Evolutionary conservation across 2,329 filamentous ascomycete genomes (phyloP).

Genomic region (Penicillium sp.): DNA sequence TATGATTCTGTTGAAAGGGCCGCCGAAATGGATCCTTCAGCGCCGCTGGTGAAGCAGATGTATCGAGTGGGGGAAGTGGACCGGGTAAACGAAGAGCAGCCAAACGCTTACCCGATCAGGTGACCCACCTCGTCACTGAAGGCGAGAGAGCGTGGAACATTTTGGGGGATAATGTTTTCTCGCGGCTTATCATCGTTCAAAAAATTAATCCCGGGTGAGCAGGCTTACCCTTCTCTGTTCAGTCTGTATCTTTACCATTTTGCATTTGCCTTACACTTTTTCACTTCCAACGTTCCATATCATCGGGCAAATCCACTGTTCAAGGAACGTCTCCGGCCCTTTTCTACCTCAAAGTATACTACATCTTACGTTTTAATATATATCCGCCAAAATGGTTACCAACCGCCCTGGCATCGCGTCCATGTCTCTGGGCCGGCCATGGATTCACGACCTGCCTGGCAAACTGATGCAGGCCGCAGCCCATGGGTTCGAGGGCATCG

Average conservation of each 20-base stretch:
- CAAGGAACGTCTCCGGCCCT: background rate
- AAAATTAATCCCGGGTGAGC: background rate
- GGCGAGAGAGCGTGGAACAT: background rate
- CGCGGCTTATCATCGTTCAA: background rate
- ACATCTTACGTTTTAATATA: background rate
- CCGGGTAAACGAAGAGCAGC: slow-evolving; percentile 11
- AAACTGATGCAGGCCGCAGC: slow-evolving; percentile 67
- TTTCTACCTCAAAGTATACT: background rate
- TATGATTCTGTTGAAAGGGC: background rate
- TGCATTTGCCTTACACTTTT: background rate
- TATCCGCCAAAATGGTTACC: slow-evolving; percentile 16
- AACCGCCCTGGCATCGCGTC: slow-evolving; percentile 64
- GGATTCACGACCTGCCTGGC: slow-evolving; percentile 63
- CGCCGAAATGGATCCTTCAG: background rate
- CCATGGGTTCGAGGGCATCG: slow-evolving; percentile 36
- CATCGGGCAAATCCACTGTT: background rate
- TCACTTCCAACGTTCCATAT: background rate
- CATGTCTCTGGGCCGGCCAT: slow-evolving; percentile 72
- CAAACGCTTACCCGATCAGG: slow-evolving; percentile 13
- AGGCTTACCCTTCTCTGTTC: background rate
- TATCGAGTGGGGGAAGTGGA: background rate
- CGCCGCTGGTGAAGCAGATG: background rate
- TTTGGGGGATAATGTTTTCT: slow-evolving; percentile 16
- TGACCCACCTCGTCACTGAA: slow-evolving; percentile 3
- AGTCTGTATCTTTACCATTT: background rate